Percentiles rank a stretch among this genome's conserved stretches.
Evolutionary conservation across 1,284 basidiomycete genomes (phyloP).

Genomic region (Puccinia coronata): DNA sequence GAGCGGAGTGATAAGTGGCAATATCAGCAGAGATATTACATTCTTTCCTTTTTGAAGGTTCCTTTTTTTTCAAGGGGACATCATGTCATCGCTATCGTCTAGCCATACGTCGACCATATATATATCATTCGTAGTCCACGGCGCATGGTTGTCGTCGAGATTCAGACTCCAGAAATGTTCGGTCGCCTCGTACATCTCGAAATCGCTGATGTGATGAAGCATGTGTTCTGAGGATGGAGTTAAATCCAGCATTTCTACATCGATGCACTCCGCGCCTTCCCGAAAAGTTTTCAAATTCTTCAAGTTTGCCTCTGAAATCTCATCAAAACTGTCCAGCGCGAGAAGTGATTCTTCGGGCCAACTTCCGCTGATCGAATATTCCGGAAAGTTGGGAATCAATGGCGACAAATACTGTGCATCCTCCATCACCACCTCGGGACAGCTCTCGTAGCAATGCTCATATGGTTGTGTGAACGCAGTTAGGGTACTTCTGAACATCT

Average conservation of each 20-base stretch:
- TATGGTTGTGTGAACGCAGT: background rate
- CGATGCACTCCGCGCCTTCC: conserved; percentile 7
- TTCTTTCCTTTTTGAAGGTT: too few relatives aligned
- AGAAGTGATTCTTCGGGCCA: background rate
- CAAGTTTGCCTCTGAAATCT: background rate
- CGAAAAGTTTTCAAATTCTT: background rate
- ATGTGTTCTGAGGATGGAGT: background rate
- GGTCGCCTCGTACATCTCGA: conserved; percentile 1
- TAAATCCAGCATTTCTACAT: conserved; percentile 19
- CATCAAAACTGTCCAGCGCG: background rate
- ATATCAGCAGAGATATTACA: too few relatives aligned
- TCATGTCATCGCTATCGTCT: background rate
- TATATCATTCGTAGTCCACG: background rate
- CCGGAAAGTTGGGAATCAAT: background rate
- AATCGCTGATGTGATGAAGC: background rate
- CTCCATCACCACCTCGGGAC: conserved; percentile 8
- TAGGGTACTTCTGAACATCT: background rate
- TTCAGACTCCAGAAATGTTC: background rate
- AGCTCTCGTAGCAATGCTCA: background rate
- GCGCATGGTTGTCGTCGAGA: background rate
- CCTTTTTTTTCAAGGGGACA: background rate
- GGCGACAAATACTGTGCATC: conserved; percentile 14
- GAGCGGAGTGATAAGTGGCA: too few relatives aligned
- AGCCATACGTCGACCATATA: conserved; percentile 10
- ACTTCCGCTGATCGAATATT: background rate